Evolutionary conservation across 2,329 filamentous ascomycete genomes (phyloP).

Genomic region (Pestalotiopsis sp.): DNA sequence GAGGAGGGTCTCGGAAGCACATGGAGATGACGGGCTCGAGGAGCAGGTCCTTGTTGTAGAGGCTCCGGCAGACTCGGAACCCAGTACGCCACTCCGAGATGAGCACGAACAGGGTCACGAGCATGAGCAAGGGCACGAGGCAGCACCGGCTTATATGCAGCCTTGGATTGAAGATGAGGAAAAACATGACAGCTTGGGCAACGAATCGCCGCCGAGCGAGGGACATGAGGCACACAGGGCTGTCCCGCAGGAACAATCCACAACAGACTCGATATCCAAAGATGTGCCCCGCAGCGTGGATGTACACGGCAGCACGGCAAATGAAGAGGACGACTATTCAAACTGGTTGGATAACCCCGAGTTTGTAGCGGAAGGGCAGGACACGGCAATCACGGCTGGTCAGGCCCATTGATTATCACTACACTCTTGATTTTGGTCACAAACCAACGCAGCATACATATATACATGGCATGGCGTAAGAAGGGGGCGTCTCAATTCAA

Average conservation of each 20-base stretch:
- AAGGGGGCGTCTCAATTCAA: background rate
- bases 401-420: background rate
- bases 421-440: background rate
- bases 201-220: conserved; percentile 12
- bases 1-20: conserved; percentile 29
- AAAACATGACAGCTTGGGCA: conserved; percentile 18
- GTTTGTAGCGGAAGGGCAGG: conserved; percentile 18
- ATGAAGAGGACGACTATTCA: conserved; percentile 29
- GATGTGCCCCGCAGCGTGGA: background rate
- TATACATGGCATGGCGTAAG: background rate
- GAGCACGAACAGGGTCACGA: conserved; percentile 7
- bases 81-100: conserved; percentile 24
- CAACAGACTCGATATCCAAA: background rate
- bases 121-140: conserved; percentile 2
- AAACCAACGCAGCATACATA: background rate
- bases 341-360: conserved; percentile 31
- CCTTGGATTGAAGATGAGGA: conserved; percentile 31
- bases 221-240: background rate
- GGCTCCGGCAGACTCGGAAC: conserved; percentile 31
- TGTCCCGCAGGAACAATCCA: background rate
- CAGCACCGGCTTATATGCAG: conserved; percentile 20
- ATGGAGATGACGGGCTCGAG: conserved; percentile 22
- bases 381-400: background rate
- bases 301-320: conserved; percentile 10
- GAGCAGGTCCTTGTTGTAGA: conserved; percentile 32